Evolutionary conservation across 2,329 filamentous ascomycete species (phyloP).

Genomic region (Thelonectria rubi): DNA sequence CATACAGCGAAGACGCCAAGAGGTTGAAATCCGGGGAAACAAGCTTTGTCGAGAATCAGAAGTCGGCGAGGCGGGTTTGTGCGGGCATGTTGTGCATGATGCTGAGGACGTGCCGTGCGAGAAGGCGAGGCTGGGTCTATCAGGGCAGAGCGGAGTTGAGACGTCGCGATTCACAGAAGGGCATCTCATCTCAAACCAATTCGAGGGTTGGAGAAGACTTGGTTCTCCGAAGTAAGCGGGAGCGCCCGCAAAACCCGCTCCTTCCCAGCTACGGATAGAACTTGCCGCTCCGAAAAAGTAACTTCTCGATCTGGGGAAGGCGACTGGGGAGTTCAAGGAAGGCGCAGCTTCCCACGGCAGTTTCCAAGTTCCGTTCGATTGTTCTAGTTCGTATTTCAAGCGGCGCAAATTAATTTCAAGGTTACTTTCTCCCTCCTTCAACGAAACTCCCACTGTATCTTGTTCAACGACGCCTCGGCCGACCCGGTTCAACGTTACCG

Average conservation of each 20-base stretch:
- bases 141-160: too few relatives aligned
- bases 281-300: not conserved
- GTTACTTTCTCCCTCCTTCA: not conserved
- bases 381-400: not conserved
- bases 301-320: not conserved
- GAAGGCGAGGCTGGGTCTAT: too few relatives aligned
- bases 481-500: not conserved
- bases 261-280: not conserved
- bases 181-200: not conserved
- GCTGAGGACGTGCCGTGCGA: not conserved
- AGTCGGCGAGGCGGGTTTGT: not conserved
- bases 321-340: not conserved
- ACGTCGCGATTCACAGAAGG: not conserved
- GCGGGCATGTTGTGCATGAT: not conserved
- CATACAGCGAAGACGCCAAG: constrained; percentile 17
- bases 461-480: not conserved
- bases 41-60: not conserved
- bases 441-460: not conserved
- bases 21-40: constrained; percentile 8
- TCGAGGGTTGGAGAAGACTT: not conserved
- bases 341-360: too few relatives aligned
- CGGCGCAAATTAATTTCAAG: too few relatives aligned
- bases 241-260: not conserved
- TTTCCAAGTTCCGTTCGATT: not conserved
- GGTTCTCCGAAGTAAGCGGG: not conserved